phyloP scores from a whole-genome alignment of 345 rosid genomes.

The Dimocarpus longan region DNA sequence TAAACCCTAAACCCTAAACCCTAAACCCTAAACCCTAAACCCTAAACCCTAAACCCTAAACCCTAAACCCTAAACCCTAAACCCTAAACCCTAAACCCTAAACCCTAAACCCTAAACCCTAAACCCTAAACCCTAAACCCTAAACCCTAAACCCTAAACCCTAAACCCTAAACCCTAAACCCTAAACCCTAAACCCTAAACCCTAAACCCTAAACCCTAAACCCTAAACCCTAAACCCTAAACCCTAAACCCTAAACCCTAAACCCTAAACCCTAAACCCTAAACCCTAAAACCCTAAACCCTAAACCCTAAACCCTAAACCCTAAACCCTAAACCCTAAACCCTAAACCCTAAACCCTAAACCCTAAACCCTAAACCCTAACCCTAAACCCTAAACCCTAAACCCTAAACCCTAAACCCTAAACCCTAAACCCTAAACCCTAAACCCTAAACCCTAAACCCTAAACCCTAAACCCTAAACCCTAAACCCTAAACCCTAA shows the following conservation, averaged over 20 bases:
- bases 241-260: slow-evolving; percentile 9
- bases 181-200: slow-evolving; percentile 19
- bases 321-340: slow-evolving; percentile 16
- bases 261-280: slow-evolving; percentile 15
- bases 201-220: slow-evolving; percentile 24
- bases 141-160: slow-evolving; percentile 27
- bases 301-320: slow-evolving; percentile 7
- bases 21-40: slow-evolving; percentile 27
- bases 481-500: too few relatives aligned
- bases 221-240: slow-evolving; percentile 18
- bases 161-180: slow-evolving; percentile 28
- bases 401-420: slow-evolving; percentile 21
- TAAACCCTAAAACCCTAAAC: slow-evolving; percentile 10
- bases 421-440: slow-evolving; percentile 14
- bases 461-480: too few relatives aligned
- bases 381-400: slow-evolving; percentile 21
- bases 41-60: slow-evolving; percentile 28
- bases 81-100: slow-evolving; percentile 19
- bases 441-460: slow-evolving; percentile 16
- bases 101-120: slow-evolving; percentile 13
- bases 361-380: slow-evolving; percentile 14
- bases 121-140: slow-evolving; percentile 22
- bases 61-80: slow-evolving; percentile 27
- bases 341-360: slow-evolving; percentile 15
- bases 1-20: slow-evolving; percentile 25